Evolutionary conservation across 352 stramenopile species (phyloP).

Genomic region (Blastocystis sp.): DNA sequence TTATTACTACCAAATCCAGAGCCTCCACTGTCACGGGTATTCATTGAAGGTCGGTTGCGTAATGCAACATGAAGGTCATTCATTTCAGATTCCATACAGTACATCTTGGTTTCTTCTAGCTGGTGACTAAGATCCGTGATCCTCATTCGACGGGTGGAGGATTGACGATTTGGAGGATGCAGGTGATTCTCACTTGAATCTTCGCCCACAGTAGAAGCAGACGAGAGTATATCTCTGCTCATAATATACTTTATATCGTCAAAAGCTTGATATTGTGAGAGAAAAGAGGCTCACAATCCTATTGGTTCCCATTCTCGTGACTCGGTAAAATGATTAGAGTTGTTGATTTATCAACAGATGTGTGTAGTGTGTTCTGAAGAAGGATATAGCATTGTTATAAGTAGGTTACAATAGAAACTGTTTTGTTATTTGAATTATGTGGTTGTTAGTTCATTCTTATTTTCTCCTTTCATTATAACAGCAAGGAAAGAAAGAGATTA

Average conservation of each 20-base stretch:
- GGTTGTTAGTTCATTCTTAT: no score
- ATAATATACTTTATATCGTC: not conserved
- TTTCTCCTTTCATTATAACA: not conserved
- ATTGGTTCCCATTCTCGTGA: constrained; percentile 7
- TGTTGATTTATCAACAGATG: no score
- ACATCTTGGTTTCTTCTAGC: constrained; percentile 6
- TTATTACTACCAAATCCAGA: not conserved
- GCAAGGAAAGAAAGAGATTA: not conserved
- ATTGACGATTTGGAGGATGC: not conserved
- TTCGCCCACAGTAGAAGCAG: not conserved
- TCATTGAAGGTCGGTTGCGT: not conserved
- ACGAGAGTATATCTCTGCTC: not conserved
- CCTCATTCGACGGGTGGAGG: not conserved
- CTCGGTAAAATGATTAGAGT: not conserved
- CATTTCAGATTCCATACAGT: not conserved
- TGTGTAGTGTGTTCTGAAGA: no score
- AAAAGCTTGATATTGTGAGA: not conserved
- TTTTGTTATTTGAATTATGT: no score
- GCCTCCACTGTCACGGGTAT: not conserved
- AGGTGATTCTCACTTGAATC: not conserved
- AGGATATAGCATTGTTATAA: no score
- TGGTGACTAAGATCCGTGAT: constrained; percentile 27
- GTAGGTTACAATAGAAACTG: no score
- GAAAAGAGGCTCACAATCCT: not conserved
- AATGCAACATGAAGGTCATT: not conserved